phyloP scores from a whole-genome alignment of 371 early-diverging fungal genomes.

The Furculomyces boomerangus region DNA sequence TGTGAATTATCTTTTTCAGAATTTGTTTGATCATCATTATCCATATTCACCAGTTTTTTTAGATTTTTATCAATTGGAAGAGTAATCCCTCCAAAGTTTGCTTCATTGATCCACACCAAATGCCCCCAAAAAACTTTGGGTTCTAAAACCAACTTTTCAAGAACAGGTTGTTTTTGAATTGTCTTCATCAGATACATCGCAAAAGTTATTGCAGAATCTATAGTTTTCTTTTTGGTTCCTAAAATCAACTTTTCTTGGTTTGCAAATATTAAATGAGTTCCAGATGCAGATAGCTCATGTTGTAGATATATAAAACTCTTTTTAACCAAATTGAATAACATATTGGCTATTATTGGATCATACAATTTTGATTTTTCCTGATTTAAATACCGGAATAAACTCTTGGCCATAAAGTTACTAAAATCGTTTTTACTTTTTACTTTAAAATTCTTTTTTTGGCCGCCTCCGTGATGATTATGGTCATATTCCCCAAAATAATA shows the following conservation, averaged over 20 bases:
- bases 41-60: constrained; percentile 2
- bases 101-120: constrained; percentile 82
- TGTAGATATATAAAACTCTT: constrained; percentile 68
- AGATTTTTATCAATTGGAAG: constrained; percentile 5
- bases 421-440: constrained; percentile 30
- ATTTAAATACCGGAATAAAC: constrained; percentile 78
- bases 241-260: constrained; percentile 62
- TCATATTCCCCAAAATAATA: constrained; percentile 13
- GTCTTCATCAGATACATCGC: constrained; percentile 48
- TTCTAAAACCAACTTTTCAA: constrained; percentile 43
- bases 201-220: constrained; percentile 52
- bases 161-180: constrained; percentile 47
- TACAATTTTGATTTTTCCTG: constrained; percentile 51
- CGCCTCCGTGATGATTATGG: not conserved
- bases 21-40: constrained; percentile 3
- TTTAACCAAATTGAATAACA: constrained; percentile 72
- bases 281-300: constrained; percentile 56
- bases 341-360: constrained; percentile 62
- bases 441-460: not conserved
- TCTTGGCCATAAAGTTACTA: constrained; percentile 56
- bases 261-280: constrained; percentile 59
- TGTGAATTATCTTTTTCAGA: not conserved
- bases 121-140: constrained; percentile 53
- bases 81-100: constrained; percentile 69
- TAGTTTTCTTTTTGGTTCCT: constrained; percentile 52